Conservation (phyloP, 2,329 filamentous ascomycete genomes). For the Pyrenochaeta sp. region DNA sequence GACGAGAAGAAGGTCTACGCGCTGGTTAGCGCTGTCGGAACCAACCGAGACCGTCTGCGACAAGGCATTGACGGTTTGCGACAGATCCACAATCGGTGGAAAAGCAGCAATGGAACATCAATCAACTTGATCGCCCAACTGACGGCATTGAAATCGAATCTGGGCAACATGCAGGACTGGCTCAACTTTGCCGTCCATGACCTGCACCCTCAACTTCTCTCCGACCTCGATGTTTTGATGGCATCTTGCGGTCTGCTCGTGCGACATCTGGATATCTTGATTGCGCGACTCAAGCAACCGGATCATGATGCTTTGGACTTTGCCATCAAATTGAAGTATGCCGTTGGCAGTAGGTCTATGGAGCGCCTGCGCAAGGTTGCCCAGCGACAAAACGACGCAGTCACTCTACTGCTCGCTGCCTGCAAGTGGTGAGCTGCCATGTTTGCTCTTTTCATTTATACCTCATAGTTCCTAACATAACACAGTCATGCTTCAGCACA, state of each 20-base stretch:
- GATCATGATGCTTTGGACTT: conserved; percentile 43
- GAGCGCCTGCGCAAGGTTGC: conserved; percentile 41
- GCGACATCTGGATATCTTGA: conserved; percentile 38
- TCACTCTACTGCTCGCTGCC: conserved; percentile 40
- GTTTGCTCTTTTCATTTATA: neutral
- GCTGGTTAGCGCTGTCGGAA: conserved; percentile 37
- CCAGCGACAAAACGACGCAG: conserved; percentile 45
- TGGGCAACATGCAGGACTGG: conserved; percentile 47
- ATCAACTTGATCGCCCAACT: conserved; percentile 50
- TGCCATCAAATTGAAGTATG: conserved; percentile 43
- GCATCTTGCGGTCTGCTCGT: conserved; percentile 41
- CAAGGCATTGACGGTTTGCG: conserved; percentile 43
- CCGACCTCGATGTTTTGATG: conserved; percentile 44
- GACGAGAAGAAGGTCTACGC: conserved; percentile 42
- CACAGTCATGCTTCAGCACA: conserved; percentile 45
- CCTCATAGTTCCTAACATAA: conserved; percentile 25
- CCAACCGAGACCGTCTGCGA: conserved; percentile 42
- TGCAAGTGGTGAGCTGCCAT: conserved; percentile 37
- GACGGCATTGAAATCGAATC: conserved; percentile 43
- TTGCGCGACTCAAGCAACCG: conserved; percentile 36
- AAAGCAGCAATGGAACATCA: conserved; percentile 36
- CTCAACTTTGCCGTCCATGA: conserved; percentile 44
- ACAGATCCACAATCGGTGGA: conserved; percentile 47
- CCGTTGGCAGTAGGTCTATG: conserved; percentile 42
- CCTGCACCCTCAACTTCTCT: conserved; percentile 46